Conservation (phyloP, 345 rosid genomes). For the Citropsis articulata region DNA sequence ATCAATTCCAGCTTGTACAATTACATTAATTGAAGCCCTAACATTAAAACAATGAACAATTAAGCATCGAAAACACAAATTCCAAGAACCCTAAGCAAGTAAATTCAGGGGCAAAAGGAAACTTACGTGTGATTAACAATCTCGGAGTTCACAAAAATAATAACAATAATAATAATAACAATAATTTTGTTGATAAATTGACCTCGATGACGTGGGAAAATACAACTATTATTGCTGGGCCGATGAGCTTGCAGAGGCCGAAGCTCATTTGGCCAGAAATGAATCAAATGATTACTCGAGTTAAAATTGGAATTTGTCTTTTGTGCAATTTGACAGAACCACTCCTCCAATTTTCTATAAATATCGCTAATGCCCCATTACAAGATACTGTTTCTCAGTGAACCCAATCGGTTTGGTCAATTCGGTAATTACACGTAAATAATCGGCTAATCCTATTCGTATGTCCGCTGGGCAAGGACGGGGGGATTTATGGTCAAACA, state of each 20-base stretch:
- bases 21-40: background rate
- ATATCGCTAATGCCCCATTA: background rate
- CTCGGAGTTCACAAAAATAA: background rate
- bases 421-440: background rate
- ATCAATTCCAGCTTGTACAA: background rate
- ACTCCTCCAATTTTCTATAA: background rate
- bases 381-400: background rate
- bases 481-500: too few relatives aligned
- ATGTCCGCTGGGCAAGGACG: too few relatives aligned
- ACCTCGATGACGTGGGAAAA: background rate
- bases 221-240: constrained; percentile 28
- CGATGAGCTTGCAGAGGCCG: constrained; percentile 33
- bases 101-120: background rate
- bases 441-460: too few relatives aligned
- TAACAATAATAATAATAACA: too few relatives aligned
- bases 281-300: background rate
- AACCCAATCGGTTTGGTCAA: background rate
- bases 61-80: background rate
- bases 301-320: constrained; percentile 11
- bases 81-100: background rate
- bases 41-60: background rate
- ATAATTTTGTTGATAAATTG: background rate
- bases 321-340: background rate
- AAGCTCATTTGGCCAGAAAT: constrained; percentile 27
- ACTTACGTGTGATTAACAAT: constrained; percentile 18